These are phyloP conservation scores for Claviceps capensis DNA, from an alignment of 2,329 filamentous ascomycete species.

Conservation along the genomic window DNA sequence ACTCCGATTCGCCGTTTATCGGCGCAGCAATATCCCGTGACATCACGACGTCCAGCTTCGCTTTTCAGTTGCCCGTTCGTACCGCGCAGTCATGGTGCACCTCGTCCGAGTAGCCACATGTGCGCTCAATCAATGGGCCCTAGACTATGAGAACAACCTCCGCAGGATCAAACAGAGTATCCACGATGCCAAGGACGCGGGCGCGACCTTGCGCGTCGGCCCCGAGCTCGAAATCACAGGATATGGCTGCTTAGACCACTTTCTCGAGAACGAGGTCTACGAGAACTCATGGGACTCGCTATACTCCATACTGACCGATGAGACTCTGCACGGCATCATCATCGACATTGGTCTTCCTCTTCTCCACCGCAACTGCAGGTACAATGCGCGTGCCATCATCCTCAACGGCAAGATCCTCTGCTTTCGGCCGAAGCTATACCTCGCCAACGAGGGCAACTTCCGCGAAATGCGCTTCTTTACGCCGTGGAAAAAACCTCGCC, in stretches of 20 bases:
- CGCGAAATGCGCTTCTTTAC: constrained; percentile 25
- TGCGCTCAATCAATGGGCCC: constrained; percentile 24
- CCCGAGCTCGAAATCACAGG: constrained; percentile 33
- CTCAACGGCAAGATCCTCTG: constrained; percentile 52
- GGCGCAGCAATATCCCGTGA: background rate
- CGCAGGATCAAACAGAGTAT: constrained; percentile 52
- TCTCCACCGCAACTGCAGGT: constrained; percentile 22
- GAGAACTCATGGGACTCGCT: constrained; percentile 20
- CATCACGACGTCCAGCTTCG: constrained; percentile 24
- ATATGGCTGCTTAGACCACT: constrained; percentile 25
- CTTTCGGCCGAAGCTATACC: constrained; percentile 29
- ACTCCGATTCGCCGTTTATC: background rate
- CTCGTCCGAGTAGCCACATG: constrained; percentile 19
- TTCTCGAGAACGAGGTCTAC: constrained; percentile 32
- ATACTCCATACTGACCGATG: constrained; percentile 18
- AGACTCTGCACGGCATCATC: constrained; percentile 23
- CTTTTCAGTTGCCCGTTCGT: constrained; percentile 28
- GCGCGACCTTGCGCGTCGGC: constrained; percentile 48
- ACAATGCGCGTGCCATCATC: constrained; percentile 9
- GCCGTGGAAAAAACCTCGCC: constrained; percentile 20
- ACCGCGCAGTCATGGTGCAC: constrained; percentile 30
- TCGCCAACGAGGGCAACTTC: constrained; percentile 23
- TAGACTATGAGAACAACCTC: constrained; percentile 40
- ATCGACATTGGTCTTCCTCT: constrained; percentile 25
- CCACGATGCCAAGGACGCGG: constrained; percentile 40